phyloP scores from a whole-genome alignment of 2,329 filamentous ascomycete genomes.

The Aspergillus ustus region DNA sequence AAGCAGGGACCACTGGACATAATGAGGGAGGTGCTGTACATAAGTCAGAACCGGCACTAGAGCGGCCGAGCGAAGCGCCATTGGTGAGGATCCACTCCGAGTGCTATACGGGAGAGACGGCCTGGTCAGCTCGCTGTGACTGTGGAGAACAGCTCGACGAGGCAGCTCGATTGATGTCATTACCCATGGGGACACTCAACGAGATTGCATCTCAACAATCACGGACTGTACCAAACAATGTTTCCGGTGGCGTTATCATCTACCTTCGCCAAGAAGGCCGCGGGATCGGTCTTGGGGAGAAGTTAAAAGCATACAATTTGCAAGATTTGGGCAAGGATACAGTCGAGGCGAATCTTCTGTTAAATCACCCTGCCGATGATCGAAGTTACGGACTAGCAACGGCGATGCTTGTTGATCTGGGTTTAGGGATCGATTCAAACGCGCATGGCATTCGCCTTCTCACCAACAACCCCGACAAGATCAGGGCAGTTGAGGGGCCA shows the following conservation, averaged over 20 bases:
- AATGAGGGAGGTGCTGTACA: slow-evolving; percentile 18
- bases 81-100: slow-evolving; percentile 96
- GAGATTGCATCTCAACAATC: slow-evolving; percentile 33
- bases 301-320: slow-evolving; percentile 96
- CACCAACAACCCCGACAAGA: slow-evolving; percentile 98
- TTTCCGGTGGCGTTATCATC: slow-evolving; percentile 83
- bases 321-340: slow-evolving; percentile 98
- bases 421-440: slow-evolving; percentile 68
- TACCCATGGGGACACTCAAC: slow-evolving; percentile 53
- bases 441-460: slow-evolving; percentile 69
- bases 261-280: slow-evolving; percentile 95
- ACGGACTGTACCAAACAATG: slow-evolving; percentile 51
- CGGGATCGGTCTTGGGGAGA: slow-evolving; percentile 91
- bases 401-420: slow-evolving; percentile 87
- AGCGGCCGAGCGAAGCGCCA: slow-evolving; percentile 54
- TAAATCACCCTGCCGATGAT: slow-evolving; percentile 92
- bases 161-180: slow-evolving; percentile 88
- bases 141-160: slow-evolving; percentile 98
- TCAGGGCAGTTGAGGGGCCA: slow-evolving; percentile 89
- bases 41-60: slow-evolving; percentile 24
- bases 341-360: slow-evolving; percentile 88
- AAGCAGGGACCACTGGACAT: slow-evolving; percentile 6
- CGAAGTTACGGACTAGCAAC: slow-evolving; percentile 95
- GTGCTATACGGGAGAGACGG: slow-evolving; percentile 98
- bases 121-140: slow-evolving; percentile 96